A percentile compares a stretch with the other conserved stretches of the same genome.
Conservation (phyloP, 75 land plant genomes). For the Pinus taeda region DNA sequence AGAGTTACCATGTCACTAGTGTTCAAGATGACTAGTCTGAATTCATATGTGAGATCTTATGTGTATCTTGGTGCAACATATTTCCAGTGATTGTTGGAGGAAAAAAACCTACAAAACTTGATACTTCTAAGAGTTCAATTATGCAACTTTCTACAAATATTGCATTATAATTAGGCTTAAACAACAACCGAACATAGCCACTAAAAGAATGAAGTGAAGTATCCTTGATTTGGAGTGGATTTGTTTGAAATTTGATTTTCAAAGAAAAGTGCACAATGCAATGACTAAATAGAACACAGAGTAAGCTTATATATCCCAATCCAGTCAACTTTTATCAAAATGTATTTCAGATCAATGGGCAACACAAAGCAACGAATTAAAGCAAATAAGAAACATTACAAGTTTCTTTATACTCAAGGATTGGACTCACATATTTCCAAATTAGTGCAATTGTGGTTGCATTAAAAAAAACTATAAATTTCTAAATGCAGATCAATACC, state of each 20-base stretch:
- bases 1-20: constrained; percentile 3
- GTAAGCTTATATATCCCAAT: background rate
- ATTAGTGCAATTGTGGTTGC: background rate
- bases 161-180: background rate
- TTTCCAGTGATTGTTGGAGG: no score
- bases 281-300: background rate
- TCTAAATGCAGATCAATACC: background rate
- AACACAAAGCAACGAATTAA: background rate
- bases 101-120: background rate
- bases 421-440: background rate
- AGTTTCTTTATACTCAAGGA: background rate
- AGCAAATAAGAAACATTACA: background rate
- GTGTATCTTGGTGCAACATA: no score
- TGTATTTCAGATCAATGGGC: background rate
- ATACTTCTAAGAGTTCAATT: background rate
- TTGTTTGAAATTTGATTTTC: background rate
- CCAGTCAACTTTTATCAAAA: background rate
- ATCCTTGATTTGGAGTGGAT: background rate
- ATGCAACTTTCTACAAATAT: background rate
- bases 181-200: background rate
- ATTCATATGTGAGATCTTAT: background rate
- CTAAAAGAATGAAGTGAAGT: background rate
- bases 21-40: background rate
- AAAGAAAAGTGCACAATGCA: background rate
- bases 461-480: background rate